Base-by-base conservation (phyloP, 768 basidiomycete genomes). In the Nidularia sp. region DNA sequence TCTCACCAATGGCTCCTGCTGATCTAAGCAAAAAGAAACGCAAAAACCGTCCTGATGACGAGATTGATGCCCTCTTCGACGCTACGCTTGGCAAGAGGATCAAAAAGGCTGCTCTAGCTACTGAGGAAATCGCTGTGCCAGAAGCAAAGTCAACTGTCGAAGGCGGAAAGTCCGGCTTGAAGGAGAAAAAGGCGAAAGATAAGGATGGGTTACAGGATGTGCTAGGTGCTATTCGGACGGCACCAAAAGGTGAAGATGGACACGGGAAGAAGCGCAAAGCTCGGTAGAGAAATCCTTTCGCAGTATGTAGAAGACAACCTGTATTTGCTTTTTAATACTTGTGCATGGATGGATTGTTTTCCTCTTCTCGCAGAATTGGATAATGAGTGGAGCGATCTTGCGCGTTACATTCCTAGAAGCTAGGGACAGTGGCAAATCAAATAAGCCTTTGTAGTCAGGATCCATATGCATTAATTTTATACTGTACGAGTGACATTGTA, bases 1-100 rank as follows among this genome's bases (percentile, higher is more conserved):
- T 48, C 41, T 48, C 22, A 51, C 13, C 22, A 47, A 8, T 44
- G 3, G 22, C 53, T 10, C 25, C 43, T 12, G 18, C 49, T n/a
- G 47, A 42, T n/a, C 48, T 43, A 15, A 32, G 55, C 39, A 66
- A 65, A 57, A 79, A 77, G 60, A 84, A 83, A 65, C 78, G 78
- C 44, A 71, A 77, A 59, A 62, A 48, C 25, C 60, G 64, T 22
- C 55, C 68, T 5, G 78, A 72, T 45, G 84, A 92, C 58, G 90
- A 89, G 62, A 93, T 93, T 49, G 91, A 93, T 52, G 78, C 70
- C 2, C 69, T 92, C 8, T 93, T 93, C 62, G 75, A 80, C 39
- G 62, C 71, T 43, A 71, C 70, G 18, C 61, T 86, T 15, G 84
- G 84, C 15, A 82, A 77, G 59, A 84, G 78, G 65, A 64, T 74